These are phyloP conservation scores for Chalciporus piperatoides DNA, from an alignment of 1,284 basidiomycete genomes.

Conservation along the genomic window DNA sequence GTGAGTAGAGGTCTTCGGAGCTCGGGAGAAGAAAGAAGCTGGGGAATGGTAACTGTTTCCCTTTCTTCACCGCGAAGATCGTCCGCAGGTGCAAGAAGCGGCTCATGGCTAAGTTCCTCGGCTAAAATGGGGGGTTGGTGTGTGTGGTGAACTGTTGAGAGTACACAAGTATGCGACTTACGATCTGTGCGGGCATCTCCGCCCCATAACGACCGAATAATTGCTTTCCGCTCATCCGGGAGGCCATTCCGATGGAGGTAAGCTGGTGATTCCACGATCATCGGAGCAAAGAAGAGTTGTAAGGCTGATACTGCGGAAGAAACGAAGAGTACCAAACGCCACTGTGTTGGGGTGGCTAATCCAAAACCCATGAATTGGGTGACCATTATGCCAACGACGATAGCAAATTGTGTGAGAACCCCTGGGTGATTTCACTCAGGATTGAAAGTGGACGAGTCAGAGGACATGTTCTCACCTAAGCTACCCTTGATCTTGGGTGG, in stretches of 20 bases:
- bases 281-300: slow-evolving; percentile 55
- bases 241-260: slow-evolving; percentile 57
- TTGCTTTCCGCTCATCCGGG: slow-evolving; percentile 46
- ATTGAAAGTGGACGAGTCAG: neutral
- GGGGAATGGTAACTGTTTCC: slow-evolving; percentile 47
- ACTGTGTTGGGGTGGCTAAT: slow-evolving; percentile 60
- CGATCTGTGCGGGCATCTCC: slow-evolving; percentile 23
- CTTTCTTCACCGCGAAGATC: slow-evolving; percentile 19
- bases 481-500: slow-evolving; percentile 71
- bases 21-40: slow-evolving; percentile 53
- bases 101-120: slow-evolving; percentile 33
- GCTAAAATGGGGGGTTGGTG: slow-evolving; percentile 13
- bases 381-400: slow-evolving; percentile 80
- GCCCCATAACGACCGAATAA: slow-evolving; percentile 53
- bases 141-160: neutral
- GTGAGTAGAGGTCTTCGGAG: slow-evolving; percentile 67
- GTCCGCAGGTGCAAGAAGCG: slow-evolving; percentile 46
- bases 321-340: slow-evolving; percentile 72
- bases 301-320: slow-evolving; percentile 57
- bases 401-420: slow-evolving; percentile 84
- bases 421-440: slow-evolving; percentile 42
- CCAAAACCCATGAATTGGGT: slow-evolving; percentile 68
- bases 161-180: slow-evolving; percentile 12
- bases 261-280: slow-evolving; percentile 64
- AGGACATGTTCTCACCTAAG: slow-evolving; percentile 44